phyloP scores from a whole-genome alignment of 176 grass and related monocot species.

The Puya raimondii region DNA sequence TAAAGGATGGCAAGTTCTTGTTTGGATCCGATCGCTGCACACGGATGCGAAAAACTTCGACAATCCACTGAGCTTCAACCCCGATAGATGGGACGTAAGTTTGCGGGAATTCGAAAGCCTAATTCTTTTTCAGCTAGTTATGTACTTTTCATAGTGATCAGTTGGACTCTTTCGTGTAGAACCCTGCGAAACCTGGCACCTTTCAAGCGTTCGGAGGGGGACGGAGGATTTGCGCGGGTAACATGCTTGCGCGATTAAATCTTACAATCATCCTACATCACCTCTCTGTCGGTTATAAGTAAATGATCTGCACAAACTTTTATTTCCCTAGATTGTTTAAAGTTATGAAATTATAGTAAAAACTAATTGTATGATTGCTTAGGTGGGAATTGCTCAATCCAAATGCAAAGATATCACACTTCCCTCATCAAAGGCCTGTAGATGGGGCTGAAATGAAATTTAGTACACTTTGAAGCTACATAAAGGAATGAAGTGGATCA shows the following conservation, averaged over 20 bases:
- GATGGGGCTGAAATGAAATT: slow-evolving; percentile 19
- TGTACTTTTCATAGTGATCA: not conserved
- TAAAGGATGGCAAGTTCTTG: slow-evolving; percentile 26
- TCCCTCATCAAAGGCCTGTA: slow-evolving; percentile 14
- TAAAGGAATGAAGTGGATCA: no score
- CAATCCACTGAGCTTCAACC: slow-evolving; percentile 37
- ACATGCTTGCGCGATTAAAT: slow-evolving; percentile 21
- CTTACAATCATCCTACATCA: slow-evolving; percentile 22
- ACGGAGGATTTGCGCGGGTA: slow-evolving; percentile 12
- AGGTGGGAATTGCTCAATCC: slow-evolving; percentile 30
- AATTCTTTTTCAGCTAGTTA: not conserved
- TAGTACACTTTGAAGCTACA: not conserved
- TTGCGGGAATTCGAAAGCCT: not conserved
- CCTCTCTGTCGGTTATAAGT: slow-evolving; percentile 20
- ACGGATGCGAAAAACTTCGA: slow-evolving; percentile 22
- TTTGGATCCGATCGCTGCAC: slow-evolving; percentile 33
- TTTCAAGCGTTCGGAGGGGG: slow-evolving; percentile 20
- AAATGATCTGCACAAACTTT: not conserved
- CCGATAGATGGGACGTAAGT: slow-evolving; percentile 30
- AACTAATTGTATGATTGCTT: not conserved
- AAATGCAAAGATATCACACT: not conserved
- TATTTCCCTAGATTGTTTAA: not conserved
- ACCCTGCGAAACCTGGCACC: slow-evolving; percentile 17
- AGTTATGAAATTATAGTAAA: not conserved
- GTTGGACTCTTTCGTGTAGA: not conserved